These are phyloP conservation scores for Clarireedia monteithiana DNA, from an alignment of 2,329 filamentous ascomycete species.

Conservation along the genomic window DNA sequence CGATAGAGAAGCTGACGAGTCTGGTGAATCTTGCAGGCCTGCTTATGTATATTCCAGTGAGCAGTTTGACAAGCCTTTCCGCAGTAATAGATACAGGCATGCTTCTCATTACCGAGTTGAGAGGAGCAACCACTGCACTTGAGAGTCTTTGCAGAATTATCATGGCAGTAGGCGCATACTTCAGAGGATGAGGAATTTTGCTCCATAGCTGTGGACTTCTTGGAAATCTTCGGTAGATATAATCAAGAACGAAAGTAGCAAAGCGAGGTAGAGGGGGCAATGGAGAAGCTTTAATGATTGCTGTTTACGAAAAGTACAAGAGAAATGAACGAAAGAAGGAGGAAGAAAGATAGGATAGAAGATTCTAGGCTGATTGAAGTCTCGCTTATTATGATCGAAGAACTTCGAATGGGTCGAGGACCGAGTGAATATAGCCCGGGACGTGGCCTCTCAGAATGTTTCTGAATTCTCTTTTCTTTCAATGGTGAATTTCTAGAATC, in stretches of 20 bases:
- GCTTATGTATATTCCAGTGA: not conserved
- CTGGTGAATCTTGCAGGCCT: not conserved
- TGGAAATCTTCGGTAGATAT: not conserved
- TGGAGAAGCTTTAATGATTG: no score
- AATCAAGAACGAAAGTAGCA: not conserved
- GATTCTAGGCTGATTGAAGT: no score
- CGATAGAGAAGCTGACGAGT: not conserved
- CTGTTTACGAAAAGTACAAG: no score
- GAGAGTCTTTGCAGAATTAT: not conserved
- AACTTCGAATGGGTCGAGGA: no score
- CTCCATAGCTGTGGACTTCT: not conserved
- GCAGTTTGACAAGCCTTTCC: not conserved
- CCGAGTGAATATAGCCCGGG: no score
- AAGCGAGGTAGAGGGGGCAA: not conserved
- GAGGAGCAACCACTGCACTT: not conserved
- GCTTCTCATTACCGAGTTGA: not conserved
- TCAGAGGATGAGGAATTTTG: not conserved
- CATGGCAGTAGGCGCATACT: not conserved
- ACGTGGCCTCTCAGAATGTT: no score
- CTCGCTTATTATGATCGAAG: no score
- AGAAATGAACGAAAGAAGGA: no score
- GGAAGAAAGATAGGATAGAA: no score
- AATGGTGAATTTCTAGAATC: no score
- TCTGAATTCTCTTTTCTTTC: no score
- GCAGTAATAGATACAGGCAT: slow-evolving; percentile 1